phyloP scores from a whole-genome alignment of 2,329 filamentous ascomycete species.

The Apiospora saccharicola region DNA sequence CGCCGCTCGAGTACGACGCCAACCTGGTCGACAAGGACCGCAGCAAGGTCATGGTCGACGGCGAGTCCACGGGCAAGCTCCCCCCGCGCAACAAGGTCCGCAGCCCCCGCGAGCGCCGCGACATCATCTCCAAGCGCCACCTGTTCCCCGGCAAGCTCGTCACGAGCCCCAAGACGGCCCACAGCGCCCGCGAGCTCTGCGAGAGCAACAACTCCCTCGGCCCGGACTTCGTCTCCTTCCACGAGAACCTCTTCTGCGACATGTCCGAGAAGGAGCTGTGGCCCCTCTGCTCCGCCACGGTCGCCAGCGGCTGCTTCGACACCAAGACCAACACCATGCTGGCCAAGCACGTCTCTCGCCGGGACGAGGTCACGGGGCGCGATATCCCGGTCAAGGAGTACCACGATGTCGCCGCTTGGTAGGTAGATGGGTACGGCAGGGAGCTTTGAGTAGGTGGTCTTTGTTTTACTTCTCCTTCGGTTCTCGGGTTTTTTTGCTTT shows the following conservation, averaged over 20 bases:
- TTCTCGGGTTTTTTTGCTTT: neutral
- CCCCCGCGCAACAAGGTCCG: slow-evolving; percentile 20
- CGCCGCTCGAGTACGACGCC: slow-evolving; percentile 14
- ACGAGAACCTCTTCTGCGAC: slow-evolving; percentile 43
- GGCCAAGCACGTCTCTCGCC: slow-evolving; percentile 4
- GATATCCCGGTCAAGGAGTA: neutral
- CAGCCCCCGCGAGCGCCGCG: slow-evolving; percentile 7
- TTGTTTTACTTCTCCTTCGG: no score
- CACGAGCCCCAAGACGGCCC: slow-evolving; percentile 34
- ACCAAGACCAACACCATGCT: slow-evolving; percentile 12
- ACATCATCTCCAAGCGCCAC: slow-evolving; percentile 10
- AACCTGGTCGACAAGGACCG: slow-evolving; percentile 23
- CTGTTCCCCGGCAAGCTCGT: slow-evolving; percentile 32
- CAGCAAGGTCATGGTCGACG: slow-evolving; percentile 24
- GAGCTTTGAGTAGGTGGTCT: no score
- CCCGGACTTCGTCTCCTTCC: slow-evolving; percentile 42
- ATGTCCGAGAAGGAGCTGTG: slow-evolving; percentile 40
- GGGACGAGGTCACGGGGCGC: slow-evolving; percentile 2
- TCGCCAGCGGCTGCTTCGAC: slow-evolving; percentile 34
- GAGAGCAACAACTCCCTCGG: slow-evolving; percentile 38
- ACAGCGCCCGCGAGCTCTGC: slow-evolving; percentile 43
- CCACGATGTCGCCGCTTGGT: neutral
- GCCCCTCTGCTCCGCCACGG: slow-evolving; percentile 35
- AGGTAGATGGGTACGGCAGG: neutral
- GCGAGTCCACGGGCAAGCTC: slow-evolving; percentile 14